Conservation (phyloP, 306 rosid species). For the Lathyrus sativus region DNA sequence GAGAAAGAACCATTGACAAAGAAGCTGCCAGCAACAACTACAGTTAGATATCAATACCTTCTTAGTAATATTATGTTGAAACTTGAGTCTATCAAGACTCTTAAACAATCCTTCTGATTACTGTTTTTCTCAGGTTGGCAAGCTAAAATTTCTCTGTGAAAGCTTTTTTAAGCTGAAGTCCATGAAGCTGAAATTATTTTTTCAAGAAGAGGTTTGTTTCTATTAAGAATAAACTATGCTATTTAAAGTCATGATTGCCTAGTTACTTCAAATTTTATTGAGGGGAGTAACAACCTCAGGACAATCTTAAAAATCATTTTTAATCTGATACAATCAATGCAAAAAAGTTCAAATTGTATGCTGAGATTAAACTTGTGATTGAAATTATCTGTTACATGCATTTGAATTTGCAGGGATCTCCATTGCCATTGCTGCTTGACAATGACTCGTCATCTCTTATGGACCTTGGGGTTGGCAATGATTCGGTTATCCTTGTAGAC, state of each 20-base stretch:
- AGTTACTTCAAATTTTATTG: constrained; percentile 20
- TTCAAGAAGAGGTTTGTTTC: constrained; percentile 80
- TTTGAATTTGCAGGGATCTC: constrained; percentile 68
- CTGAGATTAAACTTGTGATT: constrained; percentile 4
- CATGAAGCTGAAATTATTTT: constrained; percentile 68
- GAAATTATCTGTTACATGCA: constrained; percentile 15
- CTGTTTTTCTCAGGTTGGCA: constrained; percentile 65
- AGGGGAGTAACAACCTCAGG: constrained; percentile 6
- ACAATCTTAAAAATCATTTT: constrained; percentile 12
- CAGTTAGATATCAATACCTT: constrained; percentile 49
- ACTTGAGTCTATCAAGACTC: constrained; percentile 31
- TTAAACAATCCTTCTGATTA: constrained; percentile 28
- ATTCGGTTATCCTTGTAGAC: constrained; percentile 71
- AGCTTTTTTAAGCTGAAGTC: constrained; percentile 90
- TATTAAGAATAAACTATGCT: constrained; percentile 4
- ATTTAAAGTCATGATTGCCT: constrained; percentile 22
- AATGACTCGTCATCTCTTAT: constrained; percentile 71
- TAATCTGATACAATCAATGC: constrained; percentile 19
- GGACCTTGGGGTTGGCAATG: constrained; percentile 73
- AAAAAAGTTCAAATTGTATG: constrained; percentile 7
- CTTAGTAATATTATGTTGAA: constrained; percentile 26
- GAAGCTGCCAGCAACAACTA: constrained; percentile 82
- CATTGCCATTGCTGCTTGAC: constrained; percentile 72
- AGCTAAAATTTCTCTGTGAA: constrained; percentile 86
- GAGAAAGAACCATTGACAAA: constrained; percentile 79